phyloP scores from a whole-genome alignment of 176 grass and related monocot species.

The Avena atlantica region DNA sequence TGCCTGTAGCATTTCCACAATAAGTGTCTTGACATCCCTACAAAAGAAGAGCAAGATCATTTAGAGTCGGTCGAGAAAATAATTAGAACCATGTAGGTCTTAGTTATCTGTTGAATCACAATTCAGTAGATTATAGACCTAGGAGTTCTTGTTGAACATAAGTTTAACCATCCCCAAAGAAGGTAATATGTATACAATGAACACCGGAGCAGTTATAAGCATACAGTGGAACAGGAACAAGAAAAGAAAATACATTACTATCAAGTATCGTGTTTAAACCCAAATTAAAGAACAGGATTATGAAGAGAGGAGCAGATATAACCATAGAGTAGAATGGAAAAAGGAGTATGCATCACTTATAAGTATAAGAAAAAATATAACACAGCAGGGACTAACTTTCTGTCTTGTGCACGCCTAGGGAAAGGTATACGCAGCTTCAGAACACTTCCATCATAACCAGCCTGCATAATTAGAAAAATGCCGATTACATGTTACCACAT shows the following conservation, averaged over 20 bases:
- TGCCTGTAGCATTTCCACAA: slow-evolving; percentile 96
- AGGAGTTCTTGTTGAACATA: not conserved
- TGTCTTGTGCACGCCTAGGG: slow-evolving; percentile 79
- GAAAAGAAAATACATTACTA: not conserved
- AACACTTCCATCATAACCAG: slow-evolving; percentile 71
- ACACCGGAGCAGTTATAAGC: not conserved
- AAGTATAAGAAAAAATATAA: not conserved
- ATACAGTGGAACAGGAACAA: not conserved
- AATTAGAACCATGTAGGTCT: slow-evolving; percentile 12
- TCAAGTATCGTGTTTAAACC: not conserved
- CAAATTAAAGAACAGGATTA: not conserved
- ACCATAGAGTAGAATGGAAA: not conserved
- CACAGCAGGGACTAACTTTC: slow-evolving; percentile 62
- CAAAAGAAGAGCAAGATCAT: slow-evolving; percentile 17
- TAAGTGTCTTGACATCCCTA: slow-evolving; percentile 93
- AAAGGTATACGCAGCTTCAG: slow-evolving; percentile 91
- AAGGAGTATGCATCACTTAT: slow-evolving; percentile 12
- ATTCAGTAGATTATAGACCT: not conserved
- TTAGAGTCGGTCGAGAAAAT: not conserved
- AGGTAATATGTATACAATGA: not conserved
- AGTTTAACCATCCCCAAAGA: not conserved
- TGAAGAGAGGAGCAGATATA: slow-evolving; percentile 6
- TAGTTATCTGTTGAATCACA: not conserved
- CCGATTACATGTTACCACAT: slow-evolving; percentile 2
- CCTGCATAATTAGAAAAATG: slow-evolving; percentile 54